Evolutionary conservation across 495 filamentous ascomycete species (phyloP).

Genomic region (Clohesyomyces aquaticus): DNA sequence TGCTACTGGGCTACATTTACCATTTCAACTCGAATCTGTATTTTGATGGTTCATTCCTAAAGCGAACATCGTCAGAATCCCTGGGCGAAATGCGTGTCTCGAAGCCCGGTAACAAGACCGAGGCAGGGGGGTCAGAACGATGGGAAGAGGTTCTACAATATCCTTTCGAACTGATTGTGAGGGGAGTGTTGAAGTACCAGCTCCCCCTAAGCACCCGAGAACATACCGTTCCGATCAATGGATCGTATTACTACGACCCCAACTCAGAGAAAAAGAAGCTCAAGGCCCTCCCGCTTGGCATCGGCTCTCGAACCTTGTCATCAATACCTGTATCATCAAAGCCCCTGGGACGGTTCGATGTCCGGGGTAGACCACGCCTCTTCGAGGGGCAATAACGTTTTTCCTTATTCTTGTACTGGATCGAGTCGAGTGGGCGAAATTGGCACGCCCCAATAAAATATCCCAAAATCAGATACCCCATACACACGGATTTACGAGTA

Average conservation of each 20-base stretch:
- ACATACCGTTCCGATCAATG: slow-evolving; percentile 30
- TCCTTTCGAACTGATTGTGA: slow-evolving; percentile 88
- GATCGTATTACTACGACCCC: slow-evolving; percentile 34
- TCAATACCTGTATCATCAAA: slow-evolving; percentile 27
- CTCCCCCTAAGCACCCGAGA: slow-evolving; percentile 66
- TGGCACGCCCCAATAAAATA: slow-evolving; percentile 1
- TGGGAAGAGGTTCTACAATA: slow-evolving; percentile 91
- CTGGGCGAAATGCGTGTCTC: slow-evolving; percentile 79
- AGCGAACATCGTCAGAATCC: slow-evolving; percentile 64
- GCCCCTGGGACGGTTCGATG: slow-evolving; percentile 22
- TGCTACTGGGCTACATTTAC: slow-evolving; percentile 86
- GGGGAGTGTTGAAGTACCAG: slow-evolving; percentile 86
- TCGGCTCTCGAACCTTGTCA: slow-evolving; percentile 6
- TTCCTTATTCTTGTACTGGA: slow-evolving; percentile 24
- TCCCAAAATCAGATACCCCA: slow-evolving; percentile 34
- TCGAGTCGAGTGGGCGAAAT: slow-evolving; percentile 2
- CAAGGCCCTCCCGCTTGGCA: slow-evolving; percentile 1
- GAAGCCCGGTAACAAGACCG: slow-evolving; percentile 87
- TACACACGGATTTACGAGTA: slow-evolving; percentile 39
- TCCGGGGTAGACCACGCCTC: neutral
- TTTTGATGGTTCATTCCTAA: slow-evolving; percentile 87
- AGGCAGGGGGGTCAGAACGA: slow-evolving; percentile 79
- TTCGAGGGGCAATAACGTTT: slow-evolving; percentile 6
- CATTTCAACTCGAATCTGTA: slow-evolving; percentile 82
- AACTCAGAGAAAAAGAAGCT: slow-evolving; percentile 35